Conservation (phyloP, 768 basidiomycete genomes). For the Austroboletus eburneus region DNA sequence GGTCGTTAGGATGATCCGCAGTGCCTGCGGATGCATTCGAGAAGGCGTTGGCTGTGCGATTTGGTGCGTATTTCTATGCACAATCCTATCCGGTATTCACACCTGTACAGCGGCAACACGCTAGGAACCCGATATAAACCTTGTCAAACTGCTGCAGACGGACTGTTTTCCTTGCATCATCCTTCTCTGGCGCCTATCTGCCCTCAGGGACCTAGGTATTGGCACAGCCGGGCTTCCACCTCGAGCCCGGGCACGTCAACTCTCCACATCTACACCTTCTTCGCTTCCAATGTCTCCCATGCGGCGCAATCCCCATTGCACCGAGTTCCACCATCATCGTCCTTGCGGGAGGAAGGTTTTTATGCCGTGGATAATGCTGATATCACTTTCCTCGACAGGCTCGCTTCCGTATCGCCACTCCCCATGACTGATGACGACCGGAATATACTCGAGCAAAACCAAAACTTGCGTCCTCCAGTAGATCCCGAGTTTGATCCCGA, state of each 20-base stretch:
- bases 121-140: slow-evolving; percentile 61
- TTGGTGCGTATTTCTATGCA: slow-evolving; percentile 37
- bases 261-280: slow-evolving; percentile 43
- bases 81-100: slow-evolving; percentile 9
- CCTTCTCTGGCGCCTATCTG: slow-evolving; percentile 22
- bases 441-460: slow-evolving; percentile 7
- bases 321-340: not conserved
- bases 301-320: slow-evolving; percentile 18
- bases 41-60: slow-evolving; percentile 65
- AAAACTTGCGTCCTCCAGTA: slow-evolving; percentile 8
- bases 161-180: slow-evolving; percentile 31
- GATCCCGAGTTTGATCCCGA: slow-evolving; percentile 40
- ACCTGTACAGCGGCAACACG: slow-evolving; percentile 52
- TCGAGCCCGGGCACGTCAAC: slow-evolving; percentile 14
- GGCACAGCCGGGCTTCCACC: slow-evolving; percentile 30
- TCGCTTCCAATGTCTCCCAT: slow-evolving; percentile 40
- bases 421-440: slow-evolving; percentile 35
- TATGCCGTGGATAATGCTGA: slow-evolving; percentile 24
- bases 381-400: slow-evolving; percentile 39
- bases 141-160: slow-evolving; percentile 53
- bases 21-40: slow-evolving; percentile 60
- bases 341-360: slow-evolving; percentile 19
- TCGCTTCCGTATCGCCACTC: slow-evolving; percentile 34
- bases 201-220: slow-evolving; percentile 42
- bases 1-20: slow-evolving; percentile 47